A percentile compares a stretch with the other conserved stretches of the same genome.
Evolutionary conservation across 1,284 basidiomycete species (phyloP).

Genomic region (Gymnopus androsaceus): DNA sequence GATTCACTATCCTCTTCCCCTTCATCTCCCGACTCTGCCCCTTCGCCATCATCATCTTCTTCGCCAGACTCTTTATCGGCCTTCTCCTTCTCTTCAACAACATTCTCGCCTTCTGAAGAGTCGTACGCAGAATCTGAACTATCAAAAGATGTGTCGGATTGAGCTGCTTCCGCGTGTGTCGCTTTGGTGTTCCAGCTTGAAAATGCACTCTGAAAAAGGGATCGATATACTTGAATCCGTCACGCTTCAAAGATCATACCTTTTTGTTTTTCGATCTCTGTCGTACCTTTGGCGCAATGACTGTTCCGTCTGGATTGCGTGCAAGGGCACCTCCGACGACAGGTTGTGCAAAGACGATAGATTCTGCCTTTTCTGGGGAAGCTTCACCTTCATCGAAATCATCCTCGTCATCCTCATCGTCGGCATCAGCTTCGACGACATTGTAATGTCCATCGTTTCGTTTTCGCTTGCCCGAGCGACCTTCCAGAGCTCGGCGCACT

Average conservation of each 20-base stretch:
- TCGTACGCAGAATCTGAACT: slow-evolving; percentile 75
- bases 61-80: slow-evolving; percentile 18
- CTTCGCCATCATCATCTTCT: slow-evolving; percentile 21
- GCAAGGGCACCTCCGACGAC: slow-evolving; percentile 61
- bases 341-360: no score
- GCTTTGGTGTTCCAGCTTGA: slow-evolving; percentile 41
- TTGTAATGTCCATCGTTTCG: slow-evolving; percentile 38
- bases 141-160: slow-evolving; percentile 70
- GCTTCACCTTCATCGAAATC: slow-evolving; percentile 35
- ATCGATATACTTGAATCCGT: neutral
- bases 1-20: slow-evolving; percentile 30
- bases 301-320: slow-evolving; percentile 58
- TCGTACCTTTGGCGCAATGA: slow-evolving; percentile 47
- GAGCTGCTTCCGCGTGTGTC: slow-evolving; percentile 16
- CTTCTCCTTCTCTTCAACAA: slow-evolving; percentile 13
- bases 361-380: slow-evolving; percentile 8
- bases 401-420: slow-evolving; percentile 31
- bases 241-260: slow-evolving; percentile 33
- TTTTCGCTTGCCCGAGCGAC: slow-evolving; percentile 48
- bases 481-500: slow-evolving; percentile 54
- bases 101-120: slow-evolving; percentile 37
- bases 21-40: slow-evolving; percentile 22
- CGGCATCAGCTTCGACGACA: slow-evolving; percentile 25
- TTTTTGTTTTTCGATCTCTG: slow-evolving; percentile 41
- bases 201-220: slow-evolving; percentile 33